Evolutionary conservation across 1,284 basidiomycete genomes (phyloP).

Genomic region (Cutaneotrichosporon sp.): DNA sequence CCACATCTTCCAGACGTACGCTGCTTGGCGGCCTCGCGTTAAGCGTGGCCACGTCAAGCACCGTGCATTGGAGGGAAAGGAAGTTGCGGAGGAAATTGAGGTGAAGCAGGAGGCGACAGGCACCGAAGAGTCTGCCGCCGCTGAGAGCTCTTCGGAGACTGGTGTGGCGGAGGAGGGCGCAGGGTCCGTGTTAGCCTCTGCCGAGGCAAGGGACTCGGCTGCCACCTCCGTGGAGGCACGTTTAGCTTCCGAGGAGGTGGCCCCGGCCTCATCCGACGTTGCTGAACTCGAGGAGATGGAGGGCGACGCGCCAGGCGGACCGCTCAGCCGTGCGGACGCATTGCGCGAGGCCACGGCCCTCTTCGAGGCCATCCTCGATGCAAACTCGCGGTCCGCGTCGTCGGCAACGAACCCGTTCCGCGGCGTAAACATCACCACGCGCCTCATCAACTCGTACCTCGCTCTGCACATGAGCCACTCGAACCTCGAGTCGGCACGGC

Average conservation of each 20-base stretch:
- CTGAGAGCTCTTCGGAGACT: neutral
- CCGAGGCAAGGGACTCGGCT: neutral
- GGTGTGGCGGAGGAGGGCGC: neutral
- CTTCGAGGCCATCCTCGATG: conserved; percentile 67
- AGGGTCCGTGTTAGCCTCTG: neutral
- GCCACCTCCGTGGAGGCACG: neutral
- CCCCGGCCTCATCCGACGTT: neutral
- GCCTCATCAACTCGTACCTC: conserved; percentile 78
- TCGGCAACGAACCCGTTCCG: conserved; percentile 57
- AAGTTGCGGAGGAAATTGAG: conserved; percentile 14
- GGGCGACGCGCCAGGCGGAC: neutral
- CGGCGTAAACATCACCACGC: conserved; percentile 62
- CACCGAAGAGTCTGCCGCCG: neutral
- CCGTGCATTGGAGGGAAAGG: neutral
- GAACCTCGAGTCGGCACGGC: conserved; percentile 57
- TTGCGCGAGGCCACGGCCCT: conserved; percentile 69
- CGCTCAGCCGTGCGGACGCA: conserved; percentile 72
- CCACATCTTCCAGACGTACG: conserved; percentile 85
- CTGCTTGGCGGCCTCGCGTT: conserved; percentile 64
- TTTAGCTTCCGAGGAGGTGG: conserved; percentile 11
- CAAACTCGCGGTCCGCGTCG: conserved; percentile 38
- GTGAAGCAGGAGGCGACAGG: conserved; percentile 5
- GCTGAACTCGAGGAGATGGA: neutral
- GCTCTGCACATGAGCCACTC: conserved; percentile 62
- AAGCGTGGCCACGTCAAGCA: conserved; percentile 16